Base-by-base conservation (phyloP, 2,329 filamentous ascomycete genomes). In the Calonectria leucothoes region DNA sequence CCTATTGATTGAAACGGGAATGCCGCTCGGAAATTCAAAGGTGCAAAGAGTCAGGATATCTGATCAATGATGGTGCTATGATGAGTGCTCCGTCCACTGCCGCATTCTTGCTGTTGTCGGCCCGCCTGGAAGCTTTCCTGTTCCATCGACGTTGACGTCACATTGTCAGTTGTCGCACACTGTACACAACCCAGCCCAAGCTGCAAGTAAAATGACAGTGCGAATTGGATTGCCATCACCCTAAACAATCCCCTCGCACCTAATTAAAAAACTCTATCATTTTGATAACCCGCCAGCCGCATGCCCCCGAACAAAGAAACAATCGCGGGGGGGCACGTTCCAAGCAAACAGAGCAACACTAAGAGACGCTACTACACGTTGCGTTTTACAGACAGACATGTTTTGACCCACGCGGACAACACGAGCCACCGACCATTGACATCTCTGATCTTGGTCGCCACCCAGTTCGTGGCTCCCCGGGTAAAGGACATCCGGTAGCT, bases 401-500 rank as follows among this genome's bases (percentile, higher is more conserved):
- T n/a, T 55, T 55, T 55, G 27, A n/a, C 29, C 27, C 33, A 39
- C 31, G 37, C n/a, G 5, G 10, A 31, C 57, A 76, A 79, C 70
- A 77, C 68, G 77, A 76, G 68, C 48, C 63, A 42, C 69, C 29
- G 52, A 48, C 52, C 52, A 67, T 49, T 42, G 52, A 57, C 7
- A 29, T 23, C 11, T 17, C 66, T 48, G 39, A 35, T 12, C 66
- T 51, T 23, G 37, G 48, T 55, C 63, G 66, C 68, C 69, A 66
- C 66, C 55, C 69, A 73, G 68, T 59, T 51, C 72, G 63, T 48
- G 66, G 72, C 66, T 67, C 73, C 33, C 71, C 66, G 61, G 73
- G 71, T 71, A 74, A 73, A 69, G 69, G 71, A 72, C 78, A 72
- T 69, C 72, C 68, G 55, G 55, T 33, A 61, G 55, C 55, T 61